Conservation (phyloP, 257 asterid species). For the Rubia yunnanensis region DNA sequence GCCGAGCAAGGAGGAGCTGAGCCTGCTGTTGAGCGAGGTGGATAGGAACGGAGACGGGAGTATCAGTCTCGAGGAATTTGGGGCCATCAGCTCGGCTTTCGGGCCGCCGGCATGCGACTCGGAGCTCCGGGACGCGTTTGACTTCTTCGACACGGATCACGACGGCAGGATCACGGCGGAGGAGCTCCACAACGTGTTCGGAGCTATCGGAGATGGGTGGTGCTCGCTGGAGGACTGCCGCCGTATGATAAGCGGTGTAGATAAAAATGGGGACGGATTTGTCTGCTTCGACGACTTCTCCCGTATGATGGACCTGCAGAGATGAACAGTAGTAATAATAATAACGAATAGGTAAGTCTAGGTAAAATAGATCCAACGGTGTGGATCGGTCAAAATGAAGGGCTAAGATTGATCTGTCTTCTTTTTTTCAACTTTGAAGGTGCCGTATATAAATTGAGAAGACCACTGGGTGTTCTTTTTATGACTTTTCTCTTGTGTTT, state of each 20-base stretch:
- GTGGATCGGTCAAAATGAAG: conserved; percentile 7
- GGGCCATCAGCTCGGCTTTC: conserved; percentile 48
- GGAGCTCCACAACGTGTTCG: conserved; percentile 53
- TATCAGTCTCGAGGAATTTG: conserved; percentile 45
- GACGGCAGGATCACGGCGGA: conserved; percentile 82
- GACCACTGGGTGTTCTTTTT: not conserved
- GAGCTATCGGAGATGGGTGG: conserved; percentile 48
- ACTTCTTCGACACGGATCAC: conserved; percentile 71
- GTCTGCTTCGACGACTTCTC: conserved; percentile 82
- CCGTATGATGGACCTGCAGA: conserved; percentile 64
- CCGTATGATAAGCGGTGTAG: conserved; percentile 74
- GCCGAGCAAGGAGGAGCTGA: conserved; percentile 44
- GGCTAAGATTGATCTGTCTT: conserved; percentile 16
- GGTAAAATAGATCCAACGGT: conserved; percentile 5
- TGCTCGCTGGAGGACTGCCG: conserved; percentile 89
- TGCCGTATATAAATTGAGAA: conserved; percentile 11
- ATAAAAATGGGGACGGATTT: conserved; percentile 72
- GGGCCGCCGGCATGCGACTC: conserved; percentile 40
- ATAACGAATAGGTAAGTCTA: not conserved
- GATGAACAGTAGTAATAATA: too few species aligned
- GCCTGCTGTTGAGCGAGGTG: conserved; percentile 45
- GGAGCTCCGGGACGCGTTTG: conserved; percentile 57
- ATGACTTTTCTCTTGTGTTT: not conserved
- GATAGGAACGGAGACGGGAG: conserved; percentile 74
- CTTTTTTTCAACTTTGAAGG: not conserved